phyloP scores from a whole-genome alignment of 2,329 filamentous ascomycete genomes.

The Aspergillus versicolor region DNA sequence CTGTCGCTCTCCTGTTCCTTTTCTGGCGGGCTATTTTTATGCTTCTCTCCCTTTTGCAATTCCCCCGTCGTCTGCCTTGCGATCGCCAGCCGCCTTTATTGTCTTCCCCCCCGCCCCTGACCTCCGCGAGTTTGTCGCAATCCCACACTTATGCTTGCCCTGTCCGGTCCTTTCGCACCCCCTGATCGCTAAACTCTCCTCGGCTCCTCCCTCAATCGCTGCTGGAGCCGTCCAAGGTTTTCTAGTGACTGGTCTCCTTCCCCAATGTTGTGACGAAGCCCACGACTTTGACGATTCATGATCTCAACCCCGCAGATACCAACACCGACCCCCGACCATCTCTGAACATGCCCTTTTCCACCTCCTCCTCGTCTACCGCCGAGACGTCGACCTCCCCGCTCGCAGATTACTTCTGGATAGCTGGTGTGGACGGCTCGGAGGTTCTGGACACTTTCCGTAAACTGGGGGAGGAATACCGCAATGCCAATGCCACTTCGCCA shows the following conservation, averaged over 20 bases:
- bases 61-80: conserved; percentile 11
- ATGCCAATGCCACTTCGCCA: conserved; percentile 34
- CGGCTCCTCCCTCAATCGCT: conserved; percentile 2
- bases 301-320: conserved; percentile 18
- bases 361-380: conserved; percentile 25
- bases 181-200: conserved; percentile 9
- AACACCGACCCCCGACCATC: conserved; percentile 11
- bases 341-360: conserved; percentile 31
- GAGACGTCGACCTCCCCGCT: conserved; percentile 54
- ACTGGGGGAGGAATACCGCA: conserved; percentile 44
- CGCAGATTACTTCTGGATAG: conserved; percentile 67
- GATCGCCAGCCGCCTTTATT: not conserved
- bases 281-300: conserved; percentile 26
- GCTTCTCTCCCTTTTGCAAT: conserved; percentile 9
- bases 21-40: not conserved
- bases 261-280: conserved; percentile 23
- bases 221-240: conserved; percentile 2
- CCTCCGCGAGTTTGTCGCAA: conserved; percentile 23
- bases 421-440: conserved; percentile 49
- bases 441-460: conserved; percentile 45
- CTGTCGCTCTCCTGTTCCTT: not conserved
- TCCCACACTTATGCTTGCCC: conserved; percentile 23
- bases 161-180: conserved; percentile 9
- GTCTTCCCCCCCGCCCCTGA: conserved; percentile 1
- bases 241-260: conserved; percentile 14